Base-by-base conservation (phyloP, 768 basidiomycete genomes). In the Lactarius psammicola region DNA sequence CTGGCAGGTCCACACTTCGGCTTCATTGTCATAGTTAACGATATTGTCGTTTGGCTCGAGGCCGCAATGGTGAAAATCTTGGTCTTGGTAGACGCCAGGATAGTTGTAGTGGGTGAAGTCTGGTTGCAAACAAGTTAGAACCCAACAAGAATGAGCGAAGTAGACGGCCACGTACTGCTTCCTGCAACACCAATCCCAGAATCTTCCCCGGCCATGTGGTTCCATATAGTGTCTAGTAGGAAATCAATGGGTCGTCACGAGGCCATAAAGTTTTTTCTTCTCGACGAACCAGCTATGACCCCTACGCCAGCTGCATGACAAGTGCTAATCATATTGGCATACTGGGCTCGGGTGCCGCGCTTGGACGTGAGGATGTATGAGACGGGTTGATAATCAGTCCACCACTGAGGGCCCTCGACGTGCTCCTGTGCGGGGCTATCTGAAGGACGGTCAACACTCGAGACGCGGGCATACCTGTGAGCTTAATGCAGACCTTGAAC, bases 301-400 rank as follows among this genome's bases (percentile, higher is more conserved):
- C 69, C 64, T 31, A 81, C 80, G 51, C 79, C 79, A 4, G 75
- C 78, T 13, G 65, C 65, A 56, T 79, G 76, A 66, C 80, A 81
- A 11, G 78, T 71, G 5, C 62, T 58, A 54, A 80, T 72, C 79
- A 81, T 81, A 57, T 73, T 74, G 13, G 73, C 66, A 64, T 74
- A 88, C 65, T 88, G 85, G 4, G 73, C 64, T 17, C 85, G 79
- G 67, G 84, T 78, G 5, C 88, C 88, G 1, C 86, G 84, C 73
- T 89, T 89, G 0, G 86, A 87, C 1, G 80, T 85, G 56, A 89
- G 72, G 13, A 62, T 87, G 72, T 89, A 88, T 1, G 87, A 88
- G 0, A 87, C 86, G 4, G 85, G 83, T 66, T 83, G 88, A 70
- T 90, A 89, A 71, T 88, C 87, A 0, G 87, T 89, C 87, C 87